These are phyloP conservation scores for Beauveria sp. DNA, from an alignment of 2,329 filamentous ascomycete genomes.

Conservation along the genomic window DNA sequence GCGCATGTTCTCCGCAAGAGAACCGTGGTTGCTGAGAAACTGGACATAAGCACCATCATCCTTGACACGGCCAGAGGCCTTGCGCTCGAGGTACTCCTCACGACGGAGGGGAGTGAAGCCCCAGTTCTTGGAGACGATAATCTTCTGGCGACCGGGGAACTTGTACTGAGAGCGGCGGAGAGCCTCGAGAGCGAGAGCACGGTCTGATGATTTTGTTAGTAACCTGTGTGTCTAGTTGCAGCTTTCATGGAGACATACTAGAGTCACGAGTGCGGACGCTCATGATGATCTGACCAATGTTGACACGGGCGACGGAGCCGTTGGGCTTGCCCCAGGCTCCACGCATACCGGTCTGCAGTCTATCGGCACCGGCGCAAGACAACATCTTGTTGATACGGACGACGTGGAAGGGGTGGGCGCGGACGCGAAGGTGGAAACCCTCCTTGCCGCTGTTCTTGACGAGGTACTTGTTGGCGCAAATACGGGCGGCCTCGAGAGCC, in stretches of 20 bases:
- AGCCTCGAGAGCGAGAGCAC: slow-evolving; percentile 90
- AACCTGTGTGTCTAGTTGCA: background rate
- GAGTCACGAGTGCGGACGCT: slow-evolving; percentile 94
- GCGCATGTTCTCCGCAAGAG: slow-evolving; percentile 77
- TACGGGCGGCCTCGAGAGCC: slow-evolving; percentile 98
- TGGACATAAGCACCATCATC: slow-evolving; percentile 99
- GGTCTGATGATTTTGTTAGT: slow-evolving; percentile 47
- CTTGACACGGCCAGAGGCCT: slow-evolving; percentile 87
- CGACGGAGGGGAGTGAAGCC: slow-evolving; percentile 97
- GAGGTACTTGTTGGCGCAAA: slow-evolving; percentile 99
- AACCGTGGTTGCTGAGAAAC: slow-evolving; percentile 94
- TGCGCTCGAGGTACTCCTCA: slow-evolving; percentile 95
- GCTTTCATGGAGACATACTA: slow-evolving; percentile 44
- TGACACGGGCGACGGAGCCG: slow-evolving; percentile 97
- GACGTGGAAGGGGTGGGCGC: slow-evolving; percentile 99
- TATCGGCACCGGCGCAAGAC: slow-evolving; percentile 99
- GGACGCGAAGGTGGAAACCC: slow-evolving; percentile 66
- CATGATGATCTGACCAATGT: slow-evolving; percentile 99
- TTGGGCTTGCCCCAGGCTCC: slow-evolving; percentile 99
- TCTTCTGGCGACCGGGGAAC: slow-evolving; percentile 99
- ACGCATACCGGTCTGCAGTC: slow-evolving; percentile 99
- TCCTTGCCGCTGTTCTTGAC: slow-evolving; percentile 68
- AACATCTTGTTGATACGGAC: slow-evolving; percentile 99
- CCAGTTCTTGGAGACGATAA: slow-evolving; percentile 99
- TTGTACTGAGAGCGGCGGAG: slow-evolving; percentile 99